phyloP scores from a whole-genome alignment of 805 yeast species.

The Nakazawaea sp. region DNA sequence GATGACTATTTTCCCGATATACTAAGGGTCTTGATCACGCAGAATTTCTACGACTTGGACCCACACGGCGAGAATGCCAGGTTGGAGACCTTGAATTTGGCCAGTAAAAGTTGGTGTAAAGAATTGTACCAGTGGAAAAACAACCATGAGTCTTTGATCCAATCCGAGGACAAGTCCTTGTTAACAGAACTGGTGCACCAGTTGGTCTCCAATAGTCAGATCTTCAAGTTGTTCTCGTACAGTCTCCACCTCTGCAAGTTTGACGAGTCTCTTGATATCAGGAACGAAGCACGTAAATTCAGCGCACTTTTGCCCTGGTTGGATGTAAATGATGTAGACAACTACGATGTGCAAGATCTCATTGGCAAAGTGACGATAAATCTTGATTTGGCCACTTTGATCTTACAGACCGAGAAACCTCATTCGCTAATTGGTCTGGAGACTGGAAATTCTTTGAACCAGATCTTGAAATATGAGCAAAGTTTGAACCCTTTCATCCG shows the following conservation, averaged over 20 bases:
- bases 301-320: slow-evolving; percentile 45
- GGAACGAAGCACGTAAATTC: slow-evolving; percentile 80
- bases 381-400: slow-evolving; percentile 56
- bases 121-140: slow-evolving; percentile 37
- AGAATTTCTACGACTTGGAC: slow-evolving; percentile 27
- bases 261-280: slow-evolving; percentile 68
- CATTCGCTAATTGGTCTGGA: neutral
- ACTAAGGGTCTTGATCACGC: slow-evolving; percentile 45
- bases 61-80: slow-evolving; percentile 35
- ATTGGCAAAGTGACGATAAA: slow-evolving; percentile 16
- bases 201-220: slow-evolving; percentile 12
- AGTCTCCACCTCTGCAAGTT: slow-evolving; percentile 60
- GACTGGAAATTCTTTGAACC: slow-evolving; percentile 1
- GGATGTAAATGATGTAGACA: slow-evolving; percentile 13
- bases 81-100: slow-evolving; percentile 61
- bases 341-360: slow-evolving; percentile 14
- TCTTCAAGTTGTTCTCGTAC: slow-evolving; percentile 49
- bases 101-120: slow-evolving; percentile 64
- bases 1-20: slow-evolving; percentile 66
- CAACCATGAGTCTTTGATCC: slow-evolving; percentile 11
- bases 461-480: slow-evolving; percentile 12
- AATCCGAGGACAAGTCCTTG: slow-evolving; percentile 11
- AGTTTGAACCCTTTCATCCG: slow-evolving; percentile 9
- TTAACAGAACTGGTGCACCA: slow-evolving; percentile 9
- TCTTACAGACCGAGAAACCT: slow-evolving; percentile 75